Evolutionary conservation across 495 filamentous ascomycete genomes (phyloP).

Genomic region (Lophiotrema nucula): DNA sequence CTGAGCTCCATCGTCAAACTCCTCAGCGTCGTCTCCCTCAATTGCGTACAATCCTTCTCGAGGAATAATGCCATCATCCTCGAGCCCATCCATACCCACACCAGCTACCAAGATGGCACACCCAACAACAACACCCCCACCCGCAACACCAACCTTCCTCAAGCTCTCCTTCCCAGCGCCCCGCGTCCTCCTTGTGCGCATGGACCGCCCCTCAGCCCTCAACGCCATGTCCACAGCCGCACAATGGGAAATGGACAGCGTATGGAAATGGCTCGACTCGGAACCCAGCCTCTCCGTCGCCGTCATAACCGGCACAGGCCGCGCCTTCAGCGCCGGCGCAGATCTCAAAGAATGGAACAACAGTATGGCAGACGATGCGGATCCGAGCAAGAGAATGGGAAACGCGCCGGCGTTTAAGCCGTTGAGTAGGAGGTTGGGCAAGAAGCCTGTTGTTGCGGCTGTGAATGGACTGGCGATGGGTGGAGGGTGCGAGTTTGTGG

Average conservation of each 20-base stretch:
- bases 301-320: slow-evolving; percentile 27
- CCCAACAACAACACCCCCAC: slow-evolving; percentile 22
- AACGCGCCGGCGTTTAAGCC: slow-evolving; percentile 10
- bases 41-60: neutral
- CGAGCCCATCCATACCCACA: neutral
- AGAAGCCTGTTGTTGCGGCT: slow-evolving; percentile 32
- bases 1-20: neutral
- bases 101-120: neutral
- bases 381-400: slow-evolving; percentile 12
- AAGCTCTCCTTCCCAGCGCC: slow-evolving; percentile 23
- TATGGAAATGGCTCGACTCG: slow-evolving; percentile 22
- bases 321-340: slow-evolving; percentile 30
- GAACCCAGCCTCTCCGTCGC: slow-evolving; percentile 21
- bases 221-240: slow-evolving; percentile 19
- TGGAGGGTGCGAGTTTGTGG: slow-evolving; percentile 24
- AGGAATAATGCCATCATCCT: neutral
- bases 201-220: slow-evolving; percentile 15
- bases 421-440: slow-evolving; percentile 19
- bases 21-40: neutral
- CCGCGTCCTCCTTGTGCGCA: slow-evolving; percentile 18
- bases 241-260: slow-evolving; percentile 23
- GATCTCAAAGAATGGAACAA: slow-evolving; percentile 32
- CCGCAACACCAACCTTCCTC: slow-evolving; percentile 25
- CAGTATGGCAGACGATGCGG: slow-evolving; percentile 10
- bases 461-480: slow-evolving; percentile 32